Conservation (phyloP, 1,139 yeast genomes). For the Blastobotrys indianensis region DNA sequence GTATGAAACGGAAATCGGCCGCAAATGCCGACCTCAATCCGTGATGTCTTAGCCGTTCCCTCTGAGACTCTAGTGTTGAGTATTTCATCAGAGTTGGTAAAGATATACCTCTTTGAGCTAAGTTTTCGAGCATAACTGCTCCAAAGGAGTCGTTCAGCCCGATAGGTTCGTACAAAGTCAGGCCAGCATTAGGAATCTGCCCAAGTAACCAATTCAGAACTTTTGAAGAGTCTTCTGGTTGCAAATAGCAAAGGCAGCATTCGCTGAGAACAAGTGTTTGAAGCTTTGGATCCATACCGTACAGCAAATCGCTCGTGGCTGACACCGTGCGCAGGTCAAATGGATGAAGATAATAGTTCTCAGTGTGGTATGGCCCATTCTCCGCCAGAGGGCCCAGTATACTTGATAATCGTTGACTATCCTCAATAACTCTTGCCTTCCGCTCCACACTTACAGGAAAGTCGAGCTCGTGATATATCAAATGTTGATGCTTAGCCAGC, state of each 20-base stretch:
- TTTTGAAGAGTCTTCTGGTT: conserved; percentile 48
- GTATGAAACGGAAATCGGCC: conserved; percentile 55
- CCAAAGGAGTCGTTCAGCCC: conserved; percentile 71
- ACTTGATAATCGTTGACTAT: conserved; percentile 21
- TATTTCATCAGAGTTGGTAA: conserved; percentile 55
- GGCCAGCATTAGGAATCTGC: conserved; percentile 24
- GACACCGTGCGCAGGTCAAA: conserved; percentile 45
- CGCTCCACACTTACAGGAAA: conserved; percentile 56
- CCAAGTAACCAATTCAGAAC: conserved; percentile 40
- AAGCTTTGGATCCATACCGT: conserved; percentile 34
- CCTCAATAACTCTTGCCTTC: conserved; percentile 51
- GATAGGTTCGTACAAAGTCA: conserved; percentile 81
- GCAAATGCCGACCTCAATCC: conserved; percentile 34
- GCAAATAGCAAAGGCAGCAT: conserved; percentile 81
- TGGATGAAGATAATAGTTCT: conserved; percentile 49
- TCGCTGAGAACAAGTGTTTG: conserved; percentile 82
- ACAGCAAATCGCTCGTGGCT: conserved; percentile 14
- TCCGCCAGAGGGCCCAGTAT: neutral
- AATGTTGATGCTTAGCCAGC: conserved; percentile 28
- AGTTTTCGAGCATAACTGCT: conserved; percentile 68
- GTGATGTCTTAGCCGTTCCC: conserved; percentile 28
- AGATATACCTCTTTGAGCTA: conserved; percentile 64
- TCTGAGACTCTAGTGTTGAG: conserved; percentile 46
- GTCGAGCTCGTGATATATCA: conserved; percentile 68
- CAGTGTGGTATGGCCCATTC: conserved; percentile 34